Percentiles rank a stretch among this genome's conserved stretches.
phyloP scores from a whole-genome alignment of 164 flowering plant genomes.

The Pachysandra terminalis region DNA sequence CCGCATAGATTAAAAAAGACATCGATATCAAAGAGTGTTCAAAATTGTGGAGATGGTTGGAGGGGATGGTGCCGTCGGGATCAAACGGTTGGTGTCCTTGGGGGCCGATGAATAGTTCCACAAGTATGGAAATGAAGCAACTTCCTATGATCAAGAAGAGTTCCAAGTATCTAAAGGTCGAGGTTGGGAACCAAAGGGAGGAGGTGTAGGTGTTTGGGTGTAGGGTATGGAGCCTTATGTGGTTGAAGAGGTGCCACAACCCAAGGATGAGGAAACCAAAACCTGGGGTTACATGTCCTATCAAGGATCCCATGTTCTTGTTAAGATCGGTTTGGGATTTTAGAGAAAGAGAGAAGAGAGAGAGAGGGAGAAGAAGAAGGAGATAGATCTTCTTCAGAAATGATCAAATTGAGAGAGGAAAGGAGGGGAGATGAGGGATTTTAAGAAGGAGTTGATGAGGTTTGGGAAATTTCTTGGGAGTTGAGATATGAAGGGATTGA shows the following conservation, averaged over 20 bases:
- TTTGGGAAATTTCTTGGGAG: slow-evolving; percentile 3
- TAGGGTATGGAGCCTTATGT: slow-evolving; percentile 25
- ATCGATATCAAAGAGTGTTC: slow-evolving; percentile 38
- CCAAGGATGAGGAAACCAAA: slow-evolving; percentile 32
- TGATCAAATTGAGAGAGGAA: too few relatives aligned
- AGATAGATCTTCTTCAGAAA: too few relatives aligned
- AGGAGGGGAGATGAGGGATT: too few relatives aligned
- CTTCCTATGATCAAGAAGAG: slow-evolving; percentile 31
- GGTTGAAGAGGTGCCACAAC: slow-evolving; percentile 44
- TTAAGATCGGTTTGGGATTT: not conserved
- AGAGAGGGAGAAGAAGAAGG: not conserved
- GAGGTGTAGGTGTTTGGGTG: slow-evolving; percentile 22
- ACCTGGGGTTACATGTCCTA: slow-evolving; percentile 35
- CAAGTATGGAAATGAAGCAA: slow-evolving; percentile 20
- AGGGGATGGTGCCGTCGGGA: slow-evolving; percentile 32
- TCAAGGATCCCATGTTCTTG: slow-evolving; percentile 25
- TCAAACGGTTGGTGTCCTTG: slow-evolving; percentile 31
- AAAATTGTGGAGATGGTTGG: slow-evolving; percentile 38
- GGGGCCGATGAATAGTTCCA: slow-evolving; percentile 38
- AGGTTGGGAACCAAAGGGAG: slow-evolving; percentile 31
- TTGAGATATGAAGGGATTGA: not conserved
- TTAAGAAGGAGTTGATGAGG: too few relatives aligned
- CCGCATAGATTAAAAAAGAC: slow-evolving; percentile 29
- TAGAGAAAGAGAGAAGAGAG: not conserved
- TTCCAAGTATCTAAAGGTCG: slow-evolving; percentile 23